Evolutionary conservation across 805 yeast species (phyloP).

Genomic region (Candida succiphila): DNA sequence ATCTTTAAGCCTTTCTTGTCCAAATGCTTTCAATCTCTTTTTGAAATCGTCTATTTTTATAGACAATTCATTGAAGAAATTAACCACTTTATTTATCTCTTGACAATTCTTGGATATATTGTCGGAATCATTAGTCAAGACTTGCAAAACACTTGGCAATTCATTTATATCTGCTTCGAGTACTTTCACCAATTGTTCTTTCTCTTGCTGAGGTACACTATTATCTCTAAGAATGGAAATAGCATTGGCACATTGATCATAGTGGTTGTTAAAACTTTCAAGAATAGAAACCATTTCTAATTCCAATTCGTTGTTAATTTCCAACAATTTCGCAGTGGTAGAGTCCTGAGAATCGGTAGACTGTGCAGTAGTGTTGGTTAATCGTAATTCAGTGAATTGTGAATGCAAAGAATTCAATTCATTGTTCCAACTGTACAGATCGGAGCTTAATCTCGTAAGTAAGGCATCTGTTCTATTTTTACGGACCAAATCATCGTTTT

Average conservation of each 20-base stretch:
- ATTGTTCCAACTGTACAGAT: conserved; percentile 14
- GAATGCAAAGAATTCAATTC: conserved; percentile 16
- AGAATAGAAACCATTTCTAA: conserved; percentile 61
- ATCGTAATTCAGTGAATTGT: conserved; percentile 14
- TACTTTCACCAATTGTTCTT: conserved; percentile 4
- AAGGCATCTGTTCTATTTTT: conserved; percentile 18
- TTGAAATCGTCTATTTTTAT: conserved; percentile 10
- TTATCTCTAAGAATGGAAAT: conserved; percentile 25
- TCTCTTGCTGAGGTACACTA: conserved; percentile 17
- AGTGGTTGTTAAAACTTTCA: conserved; percentile 69
- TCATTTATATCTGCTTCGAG: conserved; percentile 44
- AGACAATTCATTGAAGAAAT: conserved; percentile 11
- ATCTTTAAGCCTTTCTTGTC: conserved; percentile 15
- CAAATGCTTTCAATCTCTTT: conserved; percentile 17
- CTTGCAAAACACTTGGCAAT: conserved; percentile 43
- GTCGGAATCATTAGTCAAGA: conserved; percentile 29
- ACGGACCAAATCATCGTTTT: conserved; percentile 18
- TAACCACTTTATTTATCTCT: conserved; percentile 14
- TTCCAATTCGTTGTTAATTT: conserved; percentile 42
- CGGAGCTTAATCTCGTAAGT: conserved; percentile 14
- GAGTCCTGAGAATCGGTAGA: conserved; percentile 9
- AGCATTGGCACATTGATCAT: conserved; percentile 63
- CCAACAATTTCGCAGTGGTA: conserved; percentile 15
- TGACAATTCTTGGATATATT: conserved; percentile 18
- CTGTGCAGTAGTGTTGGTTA: conserved; percentile 4